A percentile compares a stretch with the other conserved stretches of the same genome.
Evolutionary conservation across 2,329 filamentous ascomycete genomes (phyloP).

Genomic region (Aureobasidium zeae): DNA sequence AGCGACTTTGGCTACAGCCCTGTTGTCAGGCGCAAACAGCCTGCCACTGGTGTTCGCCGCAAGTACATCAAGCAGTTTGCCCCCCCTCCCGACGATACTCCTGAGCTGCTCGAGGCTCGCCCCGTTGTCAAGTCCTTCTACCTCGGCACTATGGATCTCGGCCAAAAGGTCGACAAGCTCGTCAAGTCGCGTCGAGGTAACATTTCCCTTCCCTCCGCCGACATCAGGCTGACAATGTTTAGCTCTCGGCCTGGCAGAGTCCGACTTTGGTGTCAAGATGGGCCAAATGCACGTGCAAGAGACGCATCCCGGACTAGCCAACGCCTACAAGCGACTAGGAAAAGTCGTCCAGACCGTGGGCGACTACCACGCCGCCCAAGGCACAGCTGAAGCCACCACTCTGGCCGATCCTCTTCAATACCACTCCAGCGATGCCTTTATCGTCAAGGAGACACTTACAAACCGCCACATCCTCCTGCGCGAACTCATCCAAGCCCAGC

Average conservation of each 20-base stretch:
- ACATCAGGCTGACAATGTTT: slow-evolving; percentile 7
- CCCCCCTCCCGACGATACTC: slow-evolving; percentile 91
- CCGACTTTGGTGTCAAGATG: slow-evolving; percentile 86
- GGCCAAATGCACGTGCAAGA: slow-evolving; percentile 82
- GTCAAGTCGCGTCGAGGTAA: slow-evolving; percentile 86
- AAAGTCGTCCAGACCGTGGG: slow-evolving; percentile 88
- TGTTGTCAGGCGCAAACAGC: slow-evolving; percentile 89
- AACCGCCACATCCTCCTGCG: slow-evolving; percentile 95
- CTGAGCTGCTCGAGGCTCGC: slow-evolving; percentile 80
- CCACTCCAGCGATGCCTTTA: slow-evolving; percentile 90
- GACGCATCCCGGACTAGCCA: slow-evolving; percentile 74
- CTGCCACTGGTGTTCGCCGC: slow-evolving; percentile 85
- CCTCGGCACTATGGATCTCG: slow-evolving; percentile 88
- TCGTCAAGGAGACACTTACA: slow-evolving; percentile 95
- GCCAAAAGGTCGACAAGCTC: slow-evolving; percentile 89
- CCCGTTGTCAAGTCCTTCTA: slow-evolving; percentile 95
- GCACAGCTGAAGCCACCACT: slow-evolving; percentile 90
- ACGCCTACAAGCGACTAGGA: slow-evolving; percentile 89
- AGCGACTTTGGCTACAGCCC: slow-evolving; percentile 98
- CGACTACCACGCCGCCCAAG: slow-evolving; percentile 92
- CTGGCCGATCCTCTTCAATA: slow-evolving; percentile 90
- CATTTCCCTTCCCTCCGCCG: too few relatives aligned
- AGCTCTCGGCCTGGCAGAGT: slow-evolving; percentile 87
- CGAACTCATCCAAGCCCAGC: slow-evolving; percentile 85
- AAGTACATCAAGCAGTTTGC: slow-evolving; percentile 98